Evolutionary conservation across 441 rosid species (phyloP).

Genomic region (Mallotus japonicus): DNA sequence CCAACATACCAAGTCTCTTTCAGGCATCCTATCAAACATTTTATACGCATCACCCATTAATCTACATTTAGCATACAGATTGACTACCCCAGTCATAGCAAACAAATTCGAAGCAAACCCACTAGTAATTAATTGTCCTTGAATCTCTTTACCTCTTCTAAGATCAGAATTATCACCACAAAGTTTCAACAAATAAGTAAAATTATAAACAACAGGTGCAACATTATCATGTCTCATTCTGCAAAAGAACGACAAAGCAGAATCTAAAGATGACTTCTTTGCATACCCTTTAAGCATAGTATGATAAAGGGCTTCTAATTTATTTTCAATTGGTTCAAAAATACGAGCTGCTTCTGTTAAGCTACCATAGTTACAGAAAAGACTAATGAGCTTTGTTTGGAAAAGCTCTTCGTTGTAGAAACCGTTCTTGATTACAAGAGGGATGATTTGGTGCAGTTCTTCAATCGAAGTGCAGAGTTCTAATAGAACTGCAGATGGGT

Average conservation of each 20-base stretch:
- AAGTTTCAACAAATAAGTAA: slow-evolving; percentile 70
- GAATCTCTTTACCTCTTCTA: slow-evolving; percentile 66
- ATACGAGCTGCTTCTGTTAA: slow-evolving; percentile 67
- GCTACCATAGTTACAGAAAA: slow-evolving; percentile 70
- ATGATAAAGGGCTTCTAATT: slow-evolving; percentile 64
- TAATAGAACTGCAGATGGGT: slow-evolving; percentile 77
- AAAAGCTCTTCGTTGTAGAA: slow-evolving; percentile 53
- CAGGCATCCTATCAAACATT: slow-evolving; percentile 79
- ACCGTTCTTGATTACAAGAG: slow-evolving; percentile 65
- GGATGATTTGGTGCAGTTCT: slow-evolving; percentile 63
- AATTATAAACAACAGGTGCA: slow-evolving; percentile 70
- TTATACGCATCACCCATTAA: slow-evolving; percentile 52
- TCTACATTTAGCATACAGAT: slow-evolving; percentile 67
- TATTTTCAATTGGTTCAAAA: slow-evolving; percentile 58
- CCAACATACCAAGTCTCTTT: slow-evolving; percentile 85
- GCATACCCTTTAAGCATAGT: slow-evolving; percentile 86
- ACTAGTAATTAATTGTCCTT: slow-evolving; percentile 58
- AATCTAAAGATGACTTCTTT: slow-evolving; percentile 45
- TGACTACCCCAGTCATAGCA: slow-evolving; percentile 75
- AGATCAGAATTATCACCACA: slow-evolving; percentile 62
- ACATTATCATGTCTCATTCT: slow-evolving; percentile 65
- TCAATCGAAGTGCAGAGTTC: slow-evolving; percentile 59
- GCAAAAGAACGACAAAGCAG: slow-evolving; percentile 52
- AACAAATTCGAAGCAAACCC: slow-evolving; percentile 62
- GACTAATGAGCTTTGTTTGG: slow-evolving; percentile 83